Percentiles rank a stretch among this genome's conserved stretches.
Evolutionary conservation across 257 asterid species (phyloP).

Genomic region (Jacaranda mimosifolia): DNA sequence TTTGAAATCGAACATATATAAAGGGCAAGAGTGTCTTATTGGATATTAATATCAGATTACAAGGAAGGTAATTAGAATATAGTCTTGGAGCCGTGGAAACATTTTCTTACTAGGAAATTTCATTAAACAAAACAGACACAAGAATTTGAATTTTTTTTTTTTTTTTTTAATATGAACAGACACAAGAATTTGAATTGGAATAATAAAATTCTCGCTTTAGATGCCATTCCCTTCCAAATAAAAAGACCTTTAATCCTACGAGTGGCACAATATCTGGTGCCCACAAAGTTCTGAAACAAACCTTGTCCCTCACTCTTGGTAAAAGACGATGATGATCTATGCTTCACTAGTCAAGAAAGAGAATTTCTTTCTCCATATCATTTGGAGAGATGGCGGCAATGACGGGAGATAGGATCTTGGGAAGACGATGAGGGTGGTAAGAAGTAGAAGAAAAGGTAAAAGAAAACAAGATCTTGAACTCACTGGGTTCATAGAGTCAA

Average conservation of each 20-base stretch:
- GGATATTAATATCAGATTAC: background rate
- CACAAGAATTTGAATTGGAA: background rate
- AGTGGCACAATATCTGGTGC: background rate
- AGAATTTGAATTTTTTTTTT: background rate
- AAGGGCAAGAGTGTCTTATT: background rate
- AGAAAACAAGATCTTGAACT: background rate
- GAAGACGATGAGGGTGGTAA: slow-evolving; percentile 2
- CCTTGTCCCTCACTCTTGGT: background rate
- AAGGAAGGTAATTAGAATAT: background rate
- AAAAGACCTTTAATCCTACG: background rate
- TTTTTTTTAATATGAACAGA: too few relatives aligned
- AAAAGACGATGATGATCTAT: background rate
- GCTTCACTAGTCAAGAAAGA: background rate
- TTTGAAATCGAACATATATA: background rate
- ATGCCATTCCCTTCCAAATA: background rate
- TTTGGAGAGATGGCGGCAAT: background rate
- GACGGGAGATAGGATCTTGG: background rate
- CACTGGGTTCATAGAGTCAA: background rate
- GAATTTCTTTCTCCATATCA: background rate
- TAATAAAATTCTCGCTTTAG: background rate
- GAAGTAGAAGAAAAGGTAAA: background rate
- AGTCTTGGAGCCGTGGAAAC: background rate
- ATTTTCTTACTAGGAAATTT: background rate
- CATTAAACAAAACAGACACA: background rate
- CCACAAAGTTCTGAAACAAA: background rate